These are phyloP conservation scores for Halophytophthora polymorphica DNA, from an alignment of 352 stramenopile species.

Conservation along the genomic window DNA sequence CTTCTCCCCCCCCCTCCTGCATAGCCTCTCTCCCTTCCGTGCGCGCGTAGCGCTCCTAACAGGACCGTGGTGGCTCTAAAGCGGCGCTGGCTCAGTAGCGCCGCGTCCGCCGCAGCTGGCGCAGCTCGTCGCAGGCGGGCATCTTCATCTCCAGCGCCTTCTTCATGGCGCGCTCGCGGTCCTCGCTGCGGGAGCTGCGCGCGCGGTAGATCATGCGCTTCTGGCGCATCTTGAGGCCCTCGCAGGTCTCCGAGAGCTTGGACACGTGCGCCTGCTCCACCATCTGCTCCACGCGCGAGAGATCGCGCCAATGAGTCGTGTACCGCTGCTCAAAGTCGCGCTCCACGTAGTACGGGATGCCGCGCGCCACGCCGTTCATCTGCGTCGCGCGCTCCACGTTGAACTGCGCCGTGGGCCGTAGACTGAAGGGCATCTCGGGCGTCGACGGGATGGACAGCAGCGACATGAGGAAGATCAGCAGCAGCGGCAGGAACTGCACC, in stretches of 20 bases:
- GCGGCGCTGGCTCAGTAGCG: conserved; percentile 34
- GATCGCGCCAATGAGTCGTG: conserved; percentile 81
- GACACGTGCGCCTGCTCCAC: conserved; percentile 80
- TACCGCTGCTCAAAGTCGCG: conserved; percentile 85
- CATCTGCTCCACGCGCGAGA: conserved; percentile 83
- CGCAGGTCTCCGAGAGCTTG: conserved; percentile 68
- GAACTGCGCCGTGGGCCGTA: conserved; percentile 73
- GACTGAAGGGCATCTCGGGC: conserved; percentile 79
- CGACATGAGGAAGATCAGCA: conserved; percentile 85
- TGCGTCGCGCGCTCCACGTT: conserved; percentile 72
- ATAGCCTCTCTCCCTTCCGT: too few species aligned
- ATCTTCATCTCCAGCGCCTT: conserved; percentile 82
- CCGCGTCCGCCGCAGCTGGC: conserved; percentile 57
- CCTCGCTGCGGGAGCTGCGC: conserved; percentile 70
- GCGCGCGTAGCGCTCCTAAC: too few species aligned
- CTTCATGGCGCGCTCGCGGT: conserved; percentile 73
- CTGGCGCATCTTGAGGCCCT: conserved; percentile 80
- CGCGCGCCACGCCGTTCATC: conserved; percentile 81
- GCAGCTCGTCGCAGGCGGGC: conserved; percentile 80
- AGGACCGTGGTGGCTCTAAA: too few species aligned
- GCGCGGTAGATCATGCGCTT: conserved; percentile 88
- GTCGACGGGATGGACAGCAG: conserved; percentile 70
- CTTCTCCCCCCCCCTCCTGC: too few species aligned
- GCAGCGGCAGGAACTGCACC: conserved; percentile 79
- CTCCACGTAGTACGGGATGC: conserved; percentile 88